A percentile compares a stretch with the other conserved stretches of the same genome.
Conservation (phyloP, 1,284 basidiomycete genomes). For the Boletus hoseneyae region DNA sequence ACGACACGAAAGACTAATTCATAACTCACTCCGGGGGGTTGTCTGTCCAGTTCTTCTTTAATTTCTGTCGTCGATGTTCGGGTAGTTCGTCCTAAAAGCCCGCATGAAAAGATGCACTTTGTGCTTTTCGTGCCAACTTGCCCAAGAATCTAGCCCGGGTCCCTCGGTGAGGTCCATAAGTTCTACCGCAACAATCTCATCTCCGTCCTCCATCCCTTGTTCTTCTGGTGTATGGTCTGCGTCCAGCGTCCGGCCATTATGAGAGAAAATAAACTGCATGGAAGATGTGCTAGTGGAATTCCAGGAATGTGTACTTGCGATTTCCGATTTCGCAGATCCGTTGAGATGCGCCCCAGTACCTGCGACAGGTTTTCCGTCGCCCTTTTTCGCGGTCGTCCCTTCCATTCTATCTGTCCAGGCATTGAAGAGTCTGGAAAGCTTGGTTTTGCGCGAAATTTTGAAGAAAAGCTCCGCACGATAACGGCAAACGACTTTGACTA, state of each 20-base stretch:
- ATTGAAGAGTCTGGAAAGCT: slow-evolving; percentile 72
- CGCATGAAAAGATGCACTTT: slow-evolving; percentile 1
- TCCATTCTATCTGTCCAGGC: slow-evolving; percentile 89
- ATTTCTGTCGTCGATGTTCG: slow-evolving; percentile 57
- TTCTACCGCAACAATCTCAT: slow-evolving; percentile 82
- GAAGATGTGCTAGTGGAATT: slow-evolving; percentile 32
- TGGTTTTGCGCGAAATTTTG: slow-evolving; percentile 84
- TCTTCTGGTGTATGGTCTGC: slow-evolving; percentile 81
- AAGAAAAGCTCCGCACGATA: slow-evolving; percentile 85
- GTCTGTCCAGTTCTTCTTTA: slow-evolving; percentile 75
- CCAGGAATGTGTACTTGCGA: slow-evolving; percentile 35
- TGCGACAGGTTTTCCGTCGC: slow-evolving; percentile 30
- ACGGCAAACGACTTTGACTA: slow-evolving; percentile 79
- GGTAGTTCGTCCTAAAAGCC: slow-evolving; percentile 55
- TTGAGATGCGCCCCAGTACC: slow-evolving; percentile 37
- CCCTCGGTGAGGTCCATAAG: slow-evolving; percentile 80
- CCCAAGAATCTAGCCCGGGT: slow-evolving; percentile 56
- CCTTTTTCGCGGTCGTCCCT: slow-evolving; percentile 41
- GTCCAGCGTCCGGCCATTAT: slow-evolving; percentile 70
- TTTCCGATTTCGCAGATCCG: slow-evolving; percentile 47
- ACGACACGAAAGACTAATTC: not conserved
- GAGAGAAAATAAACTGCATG: slow-evolving; percentile 78
- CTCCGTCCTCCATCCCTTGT: slow-evolving; percentile 76
- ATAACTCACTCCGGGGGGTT: slow-evolving; percentile 63
- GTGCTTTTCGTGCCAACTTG: slow-evolving; percentile 34